Evolutionary conservation across 352 stramenopile genomes (phyloP).

Genomic region (Pythium monospermum): DNA sequence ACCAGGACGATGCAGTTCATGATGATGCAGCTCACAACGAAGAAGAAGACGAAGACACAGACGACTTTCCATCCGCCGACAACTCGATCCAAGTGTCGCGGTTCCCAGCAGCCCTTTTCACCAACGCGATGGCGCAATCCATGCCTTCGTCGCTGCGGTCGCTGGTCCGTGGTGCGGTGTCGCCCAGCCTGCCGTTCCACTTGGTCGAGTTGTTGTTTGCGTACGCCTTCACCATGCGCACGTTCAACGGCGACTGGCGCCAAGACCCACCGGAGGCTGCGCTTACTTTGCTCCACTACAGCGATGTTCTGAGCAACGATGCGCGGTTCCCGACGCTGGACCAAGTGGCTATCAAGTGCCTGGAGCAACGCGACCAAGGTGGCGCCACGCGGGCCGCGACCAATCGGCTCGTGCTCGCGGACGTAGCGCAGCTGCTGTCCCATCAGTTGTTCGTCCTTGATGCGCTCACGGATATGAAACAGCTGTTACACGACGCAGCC

Average conservation of each 20-base stretch:
- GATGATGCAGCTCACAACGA: background rate
- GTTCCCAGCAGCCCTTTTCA: conserved; percentile 52
- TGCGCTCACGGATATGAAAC: conserved; percentile 44
- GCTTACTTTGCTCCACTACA: conserved; percentile 38
- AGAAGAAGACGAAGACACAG: background rate
- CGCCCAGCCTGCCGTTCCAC: conserved; percentile 47
- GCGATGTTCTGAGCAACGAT: conserved; percentile 41
- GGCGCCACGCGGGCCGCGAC: conserved; percentile 8
- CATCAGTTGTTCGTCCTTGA: conserved; percentile 57
- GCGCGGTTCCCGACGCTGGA: conserved; percentile 42
- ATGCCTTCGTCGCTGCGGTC: conserved; percentile 33
- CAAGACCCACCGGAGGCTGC: conserved; percentile 51
- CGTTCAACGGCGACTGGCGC: conserved; percentile 73
- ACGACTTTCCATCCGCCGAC: background rate
- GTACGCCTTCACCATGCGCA: conserved; percentile 63
- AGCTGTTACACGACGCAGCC: conserved; percentile 32
- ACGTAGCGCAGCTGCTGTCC: conserved; percentile 35
- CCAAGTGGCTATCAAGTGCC: conserved; percentile 33
- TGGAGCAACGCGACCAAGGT: conserved; percentile 8
- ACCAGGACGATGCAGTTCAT: background rate
- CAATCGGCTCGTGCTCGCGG: conserved; percentile 35
- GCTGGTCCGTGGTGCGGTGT: conserved; percentile 30
- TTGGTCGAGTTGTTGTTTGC: conserved; percentile 65
- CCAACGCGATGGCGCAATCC: conserved; percentile 21
- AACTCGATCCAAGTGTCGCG: conserved; percentile 25